Conservation (phyloP, 1,139 yeast species). For the Sugiyamaella castrensis region DNA sequence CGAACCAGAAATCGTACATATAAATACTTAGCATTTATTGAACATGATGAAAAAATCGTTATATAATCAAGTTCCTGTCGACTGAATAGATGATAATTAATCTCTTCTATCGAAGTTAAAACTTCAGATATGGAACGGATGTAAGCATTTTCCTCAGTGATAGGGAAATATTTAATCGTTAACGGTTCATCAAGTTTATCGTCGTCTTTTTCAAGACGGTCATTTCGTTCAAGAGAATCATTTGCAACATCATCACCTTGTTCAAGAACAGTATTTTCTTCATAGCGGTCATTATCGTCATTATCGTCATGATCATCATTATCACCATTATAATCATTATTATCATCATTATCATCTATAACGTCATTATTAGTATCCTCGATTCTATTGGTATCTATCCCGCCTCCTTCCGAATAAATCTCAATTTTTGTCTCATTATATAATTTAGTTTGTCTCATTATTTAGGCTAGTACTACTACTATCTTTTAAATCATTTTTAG, state of each 20-base stretch:
- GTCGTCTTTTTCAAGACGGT: conserved; percentile 33
- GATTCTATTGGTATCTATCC: neutral
- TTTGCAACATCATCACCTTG: conserved; percentile 88
- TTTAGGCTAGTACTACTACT: neutral
- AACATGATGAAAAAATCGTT: conserved; percentile 1
- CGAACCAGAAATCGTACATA: conserved; percentile 19
- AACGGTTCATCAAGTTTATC: no score
- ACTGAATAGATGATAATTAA: conserved; percentile 8
- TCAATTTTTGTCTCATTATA: no score
- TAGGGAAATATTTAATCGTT: conserved; percentile 50
- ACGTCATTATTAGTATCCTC: neutral
- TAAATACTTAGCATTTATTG: conserved; percentile 9
- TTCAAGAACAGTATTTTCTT: conserved; percentile 29
- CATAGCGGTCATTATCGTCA: conserved; percentile 51
- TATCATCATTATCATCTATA: no score
- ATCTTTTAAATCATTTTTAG: neutral
- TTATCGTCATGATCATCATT: conserved; percentile 63
- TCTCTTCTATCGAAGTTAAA: neutral
- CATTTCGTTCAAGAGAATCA: conserved; percentile 91
- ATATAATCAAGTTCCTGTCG: conserved; percentile 9
- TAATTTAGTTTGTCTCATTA: no score
- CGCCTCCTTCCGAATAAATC: neutral
- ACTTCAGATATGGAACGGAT: conserved; percentile 10
- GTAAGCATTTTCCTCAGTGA: conserved; percentile 12
- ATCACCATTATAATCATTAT: conserved; percentile 63